A percentile compares a stretch with the other conserved stretches of the same genome.
Evolutionary conservation across 441 rosid species (phyloP).

Genomic region (Populus hybrid): DNA sequence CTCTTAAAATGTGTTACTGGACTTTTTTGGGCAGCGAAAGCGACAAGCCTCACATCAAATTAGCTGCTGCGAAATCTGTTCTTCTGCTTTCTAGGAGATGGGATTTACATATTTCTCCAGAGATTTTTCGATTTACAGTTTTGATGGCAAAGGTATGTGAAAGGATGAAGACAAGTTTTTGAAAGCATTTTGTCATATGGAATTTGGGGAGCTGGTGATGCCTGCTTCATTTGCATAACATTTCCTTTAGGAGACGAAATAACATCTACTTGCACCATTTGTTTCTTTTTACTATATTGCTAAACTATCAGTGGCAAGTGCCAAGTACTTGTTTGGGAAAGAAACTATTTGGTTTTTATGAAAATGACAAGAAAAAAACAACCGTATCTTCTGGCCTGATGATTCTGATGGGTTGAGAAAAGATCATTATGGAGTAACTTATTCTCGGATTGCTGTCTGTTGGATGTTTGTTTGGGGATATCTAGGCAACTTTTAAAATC

Average conservation of each 20-base stretch:
- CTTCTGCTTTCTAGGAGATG: slow-evolving; percentile 85
- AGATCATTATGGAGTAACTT: background rate
- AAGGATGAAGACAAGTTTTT: background rate
- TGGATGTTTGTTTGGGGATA: background rate
- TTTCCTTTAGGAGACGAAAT: background rate
- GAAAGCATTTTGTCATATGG: background rate
- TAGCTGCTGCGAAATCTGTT: slow-evolving; percentile 90
- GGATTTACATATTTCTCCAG: slow-evolving; percentile 85
- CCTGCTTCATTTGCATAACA: background rate
- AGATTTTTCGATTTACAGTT: slow-evolving; percentile 58
- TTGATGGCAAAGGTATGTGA: slow-evolving; percentile 62
- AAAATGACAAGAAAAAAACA: slow-evolving; percentile 4
- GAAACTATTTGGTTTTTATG: background rate
- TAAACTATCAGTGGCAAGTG: background rate
- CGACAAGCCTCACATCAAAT: slow-evolving; percentile 49
- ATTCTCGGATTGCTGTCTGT: background rate
- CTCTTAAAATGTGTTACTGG: slow-evolving; percentile 13
- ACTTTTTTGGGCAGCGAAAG: slow-evolving; percentile 48
- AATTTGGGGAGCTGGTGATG: background rate
- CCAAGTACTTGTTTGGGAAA: background rate
- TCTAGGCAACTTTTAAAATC: background rate
- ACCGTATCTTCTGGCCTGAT: background rate
- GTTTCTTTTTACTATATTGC: background rate
- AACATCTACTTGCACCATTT: background rate
- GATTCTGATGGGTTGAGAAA: background rate